phyloP scores from a whole-genome alignment of 495 filamentous ascomycete genomes.

The Talaromyces nanjingensis region DNA sequence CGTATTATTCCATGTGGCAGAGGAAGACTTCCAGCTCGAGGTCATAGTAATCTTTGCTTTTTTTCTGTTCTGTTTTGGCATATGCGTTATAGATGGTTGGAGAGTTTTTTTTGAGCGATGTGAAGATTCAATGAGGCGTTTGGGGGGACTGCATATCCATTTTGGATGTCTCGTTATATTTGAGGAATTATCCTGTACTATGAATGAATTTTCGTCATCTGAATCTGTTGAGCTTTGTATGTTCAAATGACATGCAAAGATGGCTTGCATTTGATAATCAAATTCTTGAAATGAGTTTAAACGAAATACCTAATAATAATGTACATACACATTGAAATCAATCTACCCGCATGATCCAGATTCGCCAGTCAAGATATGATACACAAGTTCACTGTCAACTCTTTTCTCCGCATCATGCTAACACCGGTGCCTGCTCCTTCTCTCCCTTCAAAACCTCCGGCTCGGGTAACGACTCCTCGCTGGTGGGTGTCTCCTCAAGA shows the following conservation, averaged over 20 bases:
- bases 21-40: constrained; percentile 15
- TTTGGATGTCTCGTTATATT: background rate
- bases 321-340: constrained; percentile 2
- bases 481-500: background rate
- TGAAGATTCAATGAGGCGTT: background rate
- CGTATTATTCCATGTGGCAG: constrained; percentile 44
- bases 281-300: background rate
- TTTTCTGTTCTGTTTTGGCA: background rate
- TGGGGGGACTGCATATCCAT: background rate
- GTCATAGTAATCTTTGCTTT: background rate
- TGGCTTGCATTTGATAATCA: background rate
- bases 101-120: background rate
- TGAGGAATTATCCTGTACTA: background rate
- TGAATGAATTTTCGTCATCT: background rate
- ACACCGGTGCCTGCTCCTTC: background rate
- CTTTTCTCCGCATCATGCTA: background rate
- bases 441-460: background rate
- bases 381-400: constrained; percentile 2
- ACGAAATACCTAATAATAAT: constrained; percentile 1
- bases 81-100: background rate
- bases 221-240: background rate
- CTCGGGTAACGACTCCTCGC: background rate
- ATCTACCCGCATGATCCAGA: background rate
- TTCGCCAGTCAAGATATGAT: constrained; percentile 5
- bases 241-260: background rate